Base-by-base conservation (phyloP, 257 asterid species). In the Fraxinus cuspidata region DNA sequence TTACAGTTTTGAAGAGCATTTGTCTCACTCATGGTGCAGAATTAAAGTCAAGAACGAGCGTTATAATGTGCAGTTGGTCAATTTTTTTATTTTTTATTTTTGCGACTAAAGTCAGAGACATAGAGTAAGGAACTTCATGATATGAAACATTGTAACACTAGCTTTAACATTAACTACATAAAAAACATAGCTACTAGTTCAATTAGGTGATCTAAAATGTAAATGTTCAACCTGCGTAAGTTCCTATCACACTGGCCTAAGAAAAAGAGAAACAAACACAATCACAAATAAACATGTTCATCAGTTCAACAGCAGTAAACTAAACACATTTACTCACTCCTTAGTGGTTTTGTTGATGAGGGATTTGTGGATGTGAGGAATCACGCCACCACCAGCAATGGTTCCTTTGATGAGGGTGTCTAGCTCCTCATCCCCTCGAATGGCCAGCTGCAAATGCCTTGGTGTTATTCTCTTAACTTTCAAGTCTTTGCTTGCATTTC, bases 321-420 rank as follows among this genome's bases (percentile, higher is more conserved):
- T 47, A 40, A 71, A 42, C 56, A 8, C 21, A 47, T 1, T 3
- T 68, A 16, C 11, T 94, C 88, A 94, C 77, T 94, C 98, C 85
- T 94, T 94, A 82, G 96, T 83, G 88, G 98, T 91, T 84, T 94
- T 94, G 94, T 94, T 94, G 90, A 94, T 94, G 88, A 94, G 97
- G 80, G 98, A 94, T 51, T 94, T 94, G 92, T 94, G 98, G 76
- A 94, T 94, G 87, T 94, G 98, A 32, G 98, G 98, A 74, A 94
- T 94, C 80, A 92, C 98, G 78, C 98, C 98, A 51, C 98, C 98
- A 29, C 98, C 97, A 2, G 98, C 98, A 31, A 94, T 94, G 84
- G 98, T 94, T 47, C 97, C 97, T 80, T 94, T 94, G 85, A 94
- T 94, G 69, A 94, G 97, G 13, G 98, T 94, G 80, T 94, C 98